Conservation (phyloP, 2,329 filamentous ascomycete genomes). For the Fusarium sp. region DNA sequence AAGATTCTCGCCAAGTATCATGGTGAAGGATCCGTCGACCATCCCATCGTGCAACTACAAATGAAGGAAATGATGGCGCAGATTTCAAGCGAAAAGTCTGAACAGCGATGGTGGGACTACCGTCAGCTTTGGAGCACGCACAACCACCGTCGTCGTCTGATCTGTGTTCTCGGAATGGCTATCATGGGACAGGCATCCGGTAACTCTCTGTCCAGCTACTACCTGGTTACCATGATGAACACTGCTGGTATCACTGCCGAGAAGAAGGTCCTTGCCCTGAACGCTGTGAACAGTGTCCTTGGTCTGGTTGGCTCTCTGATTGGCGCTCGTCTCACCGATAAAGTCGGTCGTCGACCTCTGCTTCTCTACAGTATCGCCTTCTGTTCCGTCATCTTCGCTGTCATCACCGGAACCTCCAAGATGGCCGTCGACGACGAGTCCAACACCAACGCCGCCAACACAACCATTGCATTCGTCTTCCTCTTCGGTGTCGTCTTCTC, state of each 20-base stretch:
- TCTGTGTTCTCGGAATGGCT: constrained; percentile 64
- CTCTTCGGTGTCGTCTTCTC: constrained; percentile 65
- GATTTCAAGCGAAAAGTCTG: constrained; percentile 57
- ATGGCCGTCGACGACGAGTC: constrained; percentile 37
- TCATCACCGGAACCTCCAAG: constrained; percentile 48
- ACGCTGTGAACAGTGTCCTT: constrained; percentile 58
- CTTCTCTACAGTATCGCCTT: constrained; percentile 59
- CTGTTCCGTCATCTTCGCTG: constrained; percentile 58
- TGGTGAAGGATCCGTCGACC: constrained; percentile 48
- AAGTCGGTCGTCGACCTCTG: constrained; percentile 64
- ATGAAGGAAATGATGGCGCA: constrained; percentile 55
- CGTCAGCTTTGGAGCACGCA: constrained; percentile 62
- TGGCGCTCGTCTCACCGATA: constrained; percentile 58
- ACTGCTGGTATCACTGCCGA: constrained; percentile 37
- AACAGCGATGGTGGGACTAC: constrained; percentile 68
- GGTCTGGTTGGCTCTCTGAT: constrained; percentile 54
- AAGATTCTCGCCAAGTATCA: constrained; percentile 53
- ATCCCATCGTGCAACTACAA: constrained; percentile 55
- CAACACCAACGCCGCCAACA: constrained; percentile 46
- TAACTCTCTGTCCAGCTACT: constrained; percentile 63
- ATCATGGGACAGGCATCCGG: constrained; percentile 67
- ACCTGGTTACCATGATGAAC: constrained; percentile 63
- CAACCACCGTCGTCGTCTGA: constrained; percentile 62
- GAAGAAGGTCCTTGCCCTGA: constrained; percentile 64
- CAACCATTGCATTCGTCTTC: constrained; percentile 53